A percentile compares a stretch with the other conserved stretches of the same genome.
Evolutionary conservation across 2,329 filamentous ascomycete species (phyloP).

Genomic region (Ceratocystis ficicola): DNA sequence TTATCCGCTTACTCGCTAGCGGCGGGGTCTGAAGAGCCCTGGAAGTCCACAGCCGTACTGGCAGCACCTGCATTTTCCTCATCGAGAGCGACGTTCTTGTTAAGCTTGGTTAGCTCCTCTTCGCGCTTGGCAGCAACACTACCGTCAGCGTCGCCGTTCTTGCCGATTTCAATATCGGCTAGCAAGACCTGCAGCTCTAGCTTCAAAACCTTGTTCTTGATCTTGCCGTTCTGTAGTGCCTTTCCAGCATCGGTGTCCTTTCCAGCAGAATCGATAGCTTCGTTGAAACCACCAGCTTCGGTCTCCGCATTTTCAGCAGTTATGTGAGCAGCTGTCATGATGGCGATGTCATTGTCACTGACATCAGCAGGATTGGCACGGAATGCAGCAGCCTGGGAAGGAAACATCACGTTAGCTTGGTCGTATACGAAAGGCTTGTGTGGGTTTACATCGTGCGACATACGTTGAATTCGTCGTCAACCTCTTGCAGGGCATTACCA

Average conservation of each 20-base stretch:
- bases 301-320: conserved; percentile 44
- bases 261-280: conserved; percentile 37
- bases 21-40: conserved; percentile 23
- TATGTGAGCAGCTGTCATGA: conserved; percentile 38
- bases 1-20: not conserved
- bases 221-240: conserved; percentile 41
- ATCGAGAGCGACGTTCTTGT: conserved; percentile 39
- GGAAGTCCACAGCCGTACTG: conserved; percentile 31
- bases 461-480: conserved; percentile 43
- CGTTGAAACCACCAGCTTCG: conserved; percentile 39
- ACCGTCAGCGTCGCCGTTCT: conserved; percentile 29
- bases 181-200: conserved; percentile 39
- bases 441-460: conserved; percentile 19
- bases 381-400: conserved; percentile 30
- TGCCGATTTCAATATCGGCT: conserved; percentile 37
- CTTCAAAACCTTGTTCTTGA: conserved; percentile 50
- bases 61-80: conserved; percentile 29
- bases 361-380: conserved; percentile 35
- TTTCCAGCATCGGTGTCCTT: conserved; percentile 31
- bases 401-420: not conserved
- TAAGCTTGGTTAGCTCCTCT: conserved; percentile 39
- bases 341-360: conserved; percentile 37
- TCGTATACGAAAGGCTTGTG: not conserved
- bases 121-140: conserved; percentile 17
- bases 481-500: conserved; percentile 43